Base-by-base conservation (phyloP, 148 eudicot genomes). In the Pharnaceum exiguum region DNA sequence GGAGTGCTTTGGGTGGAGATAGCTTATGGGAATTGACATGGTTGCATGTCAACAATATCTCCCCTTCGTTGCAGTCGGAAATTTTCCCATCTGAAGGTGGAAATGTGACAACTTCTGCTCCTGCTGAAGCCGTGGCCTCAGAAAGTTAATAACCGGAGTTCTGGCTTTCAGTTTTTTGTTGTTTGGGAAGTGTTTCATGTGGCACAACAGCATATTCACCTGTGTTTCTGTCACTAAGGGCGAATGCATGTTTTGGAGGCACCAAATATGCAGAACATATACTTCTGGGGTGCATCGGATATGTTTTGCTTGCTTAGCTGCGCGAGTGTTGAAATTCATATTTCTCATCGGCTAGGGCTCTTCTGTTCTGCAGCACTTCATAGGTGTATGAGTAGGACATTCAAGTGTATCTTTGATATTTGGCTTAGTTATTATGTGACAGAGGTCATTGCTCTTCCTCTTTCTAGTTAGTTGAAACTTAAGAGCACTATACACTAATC, bases 11-110 rank as follows among this genome's bases (percentile, higher is more conserved):
- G 11, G 79, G 87, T 28, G 87, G 81, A 42, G 90, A 83, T 49
- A 81, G 85, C 54, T 75, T 87, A 37, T 83, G 87, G 87, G 79
- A 87, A 60, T 51, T 83, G 63, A 87, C 90, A 31, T 83, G 95
- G 95, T 75, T 79, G 27, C 87, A 83, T 46, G 87, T 81, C n/a
- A 79, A 74, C 55, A 83, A 87, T 18, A 79, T 87, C 22, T 72
- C 79, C 22, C 78, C 95, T 3, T 57, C 75, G 53, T 59, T 85
- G 70, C 87, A 82, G 64, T 65, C 75, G 0, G 83, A 75, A 55
- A 72, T 85, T 4, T 85, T 79, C 52, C 74, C 95, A 2, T 62
- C 53, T 40, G 65, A 55, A 26, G 72, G 63, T 31, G 42, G 35
- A 1, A 50, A 29, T 11, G 69, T 48, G 40, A 51, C 44, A 19